phyloP scores from a whole-genome alignment of 2,329 filamentous ascomycete species.

The Venturia pyrina region DNA sequence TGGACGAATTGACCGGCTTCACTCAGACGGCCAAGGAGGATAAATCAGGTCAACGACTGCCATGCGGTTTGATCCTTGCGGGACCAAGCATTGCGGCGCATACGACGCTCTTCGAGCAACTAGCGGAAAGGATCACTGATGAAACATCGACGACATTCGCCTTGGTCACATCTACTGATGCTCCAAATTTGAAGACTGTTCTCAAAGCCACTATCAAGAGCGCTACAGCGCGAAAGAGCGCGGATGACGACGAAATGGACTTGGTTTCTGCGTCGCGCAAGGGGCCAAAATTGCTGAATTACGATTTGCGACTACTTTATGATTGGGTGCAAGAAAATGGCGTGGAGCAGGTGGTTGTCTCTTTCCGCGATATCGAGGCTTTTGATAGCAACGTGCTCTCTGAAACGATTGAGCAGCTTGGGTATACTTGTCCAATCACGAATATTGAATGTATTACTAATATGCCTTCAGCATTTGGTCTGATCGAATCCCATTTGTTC shows the following conservation, averaged over 20 bases:
- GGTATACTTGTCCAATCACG: conserved; percentile 36
- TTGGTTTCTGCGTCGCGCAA: conserved; percentile 24
- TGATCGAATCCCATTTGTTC: conserved; percentile 64
- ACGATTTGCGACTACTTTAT: conserved; percentile 64
- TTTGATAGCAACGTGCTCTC: conserved; percentile 65
- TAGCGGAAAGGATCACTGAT: conserved; percentile 38
- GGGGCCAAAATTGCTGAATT: conserved; percentile 61
- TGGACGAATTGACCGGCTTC: conserved; percentile 29
- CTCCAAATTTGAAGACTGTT: conserved; percentile 61
- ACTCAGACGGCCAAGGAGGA: conserved; percentile 21
- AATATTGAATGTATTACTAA: not conserved
- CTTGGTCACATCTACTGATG: conserved; percentile 58
- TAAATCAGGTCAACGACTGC: conserved; percentile 39
- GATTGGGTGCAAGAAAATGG: conserved; percentile 46
- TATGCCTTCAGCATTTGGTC: conserved; percentile 43
- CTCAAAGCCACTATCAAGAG: conserved; percentile 66
- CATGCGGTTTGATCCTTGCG: conserved; percentile 63
- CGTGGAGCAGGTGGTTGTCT: conserved; percentile 55
- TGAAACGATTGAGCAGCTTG: conserved; percentile 59
- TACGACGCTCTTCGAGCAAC: conserved; percentile 60
- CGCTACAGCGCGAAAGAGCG: conserved; percentile 46
- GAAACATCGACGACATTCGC: conserved; percentile 48
- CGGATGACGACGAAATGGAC: conserved; percentile 41
- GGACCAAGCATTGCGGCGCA: conserved; percentile 72
- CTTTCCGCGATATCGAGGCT: conserved; percentile 73